Evolutionary conservation across 2,329 filamentous ascomycete genomes (phyloP).

Genomic region (Talaromyces sp.): DNA sequence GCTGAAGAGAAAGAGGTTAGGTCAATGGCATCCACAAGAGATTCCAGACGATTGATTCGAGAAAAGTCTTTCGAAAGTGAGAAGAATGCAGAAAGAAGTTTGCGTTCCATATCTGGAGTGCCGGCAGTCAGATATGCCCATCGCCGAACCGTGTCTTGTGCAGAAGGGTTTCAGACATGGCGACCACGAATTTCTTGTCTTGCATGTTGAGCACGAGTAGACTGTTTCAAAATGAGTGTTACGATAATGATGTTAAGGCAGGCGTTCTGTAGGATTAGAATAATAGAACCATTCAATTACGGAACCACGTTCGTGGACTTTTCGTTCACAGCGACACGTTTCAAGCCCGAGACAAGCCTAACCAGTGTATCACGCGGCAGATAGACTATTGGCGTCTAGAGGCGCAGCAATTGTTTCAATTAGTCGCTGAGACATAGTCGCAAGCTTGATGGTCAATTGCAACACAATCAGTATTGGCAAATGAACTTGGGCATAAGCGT

Average conservation of each 20-base stretch:
- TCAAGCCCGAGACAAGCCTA: not conserved
- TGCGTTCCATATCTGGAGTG: slow-evolving; percentile 6
- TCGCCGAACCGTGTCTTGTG: slow-evolving; percentile 13
- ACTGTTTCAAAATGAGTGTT: not conserved
- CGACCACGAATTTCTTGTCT: slow-evolving; percentile 10
- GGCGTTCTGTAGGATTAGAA: not conserved
- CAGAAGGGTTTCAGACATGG: slow-evolving; percentile 3
- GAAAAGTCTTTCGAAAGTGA: not conserved
- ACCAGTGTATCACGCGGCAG: not conserved
- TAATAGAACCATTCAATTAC: not conserved
- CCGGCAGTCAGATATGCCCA: slow-evolving; percentile 1
- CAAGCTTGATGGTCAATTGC: not conserved
- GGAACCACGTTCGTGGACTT: not conserved
- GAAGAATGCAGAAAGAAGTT: not conserved
- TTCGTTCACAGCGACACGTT: not conserved
- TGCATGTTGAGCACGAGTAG: not conserved
- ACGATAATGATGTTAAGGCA: slow-evolving; percentile 3
- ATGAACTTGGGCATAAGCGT: not conserved
- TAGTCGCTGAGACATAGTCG: not conserved
- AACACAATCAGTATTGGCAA: not conserved
- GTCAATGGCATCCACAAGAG: slow-evolving; percentile 3
- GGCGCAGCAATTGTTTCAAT: not conserved
- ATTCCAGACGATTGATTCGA: not conserved
- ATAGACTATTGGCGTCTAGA: not conserved
- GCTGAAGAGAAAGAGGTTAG: slow-evolving; percentile 5